These are phyloP conservation scores for Saposhnikovia divaricata DNA, from an alignment of 129 eudicot genomes.

Conservation along the genomic window DNA sequence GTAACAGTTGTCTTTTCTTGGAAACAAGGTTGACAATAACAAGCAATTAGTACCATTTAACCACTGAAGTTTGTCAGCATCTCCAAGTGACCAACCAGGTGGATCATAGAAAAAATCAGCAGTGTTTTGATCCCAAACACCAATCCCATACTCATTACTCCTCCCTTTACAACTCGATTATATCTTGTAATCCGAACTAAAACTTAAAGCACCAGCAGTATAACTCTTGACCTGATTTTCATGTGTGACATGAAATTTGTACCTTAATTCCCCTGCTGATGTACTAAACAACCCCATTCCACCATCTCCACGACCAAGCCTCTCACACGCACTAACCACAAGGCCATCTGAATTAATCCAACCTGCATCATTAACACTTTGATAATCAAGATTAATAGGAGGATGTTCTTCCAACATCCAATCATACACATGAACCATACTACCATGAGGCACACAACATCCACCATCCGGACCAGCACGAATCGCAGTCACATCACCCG, in stretches of 20 bases:
- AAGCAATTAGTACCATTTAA: conserved; percentile 65
- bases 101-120: conserved; percentile 95
- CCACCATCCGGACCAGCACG: conserved; percentile 94
- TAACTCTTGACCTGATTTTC: conserved; percentile 61
- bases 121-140: conserved; percentile 84
- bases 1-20: conserved; percentile 85
- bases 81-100: conserved; percentile 80
- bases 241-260: conserved; percentile 57
- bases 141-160: conserved; percentile 84
- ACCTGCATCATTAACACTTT: conserved; percentile 75
- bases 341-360: conserved; percentile 62
- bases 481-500: conserved; percentile 86
- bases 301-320: conserved; percentile 75
- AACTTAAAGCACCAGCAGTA: conserved; percentile 75
- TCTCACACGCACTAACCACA: conserved; percentile 72
- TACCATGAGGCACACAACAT: conserved; percentile 91
- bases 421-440: conserved; percentile 87
- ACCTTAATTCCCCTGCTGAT: conserved; percentile 51
- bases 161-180: conserved; percentile 88
- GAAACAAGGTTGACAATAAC: conserved; percentile 82
- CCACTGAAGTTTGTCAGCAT: conserved; percentile 91
- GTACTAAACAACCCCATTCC: conserved; percentile 83
- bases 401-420: conserved; percentile 89
- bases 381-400: conserved; percentile 76
- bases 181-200: conserved; percentile 39